Conservation (phyloP, 331 rosid genomes). For the Rhamnella rubrinervis region DNA sequence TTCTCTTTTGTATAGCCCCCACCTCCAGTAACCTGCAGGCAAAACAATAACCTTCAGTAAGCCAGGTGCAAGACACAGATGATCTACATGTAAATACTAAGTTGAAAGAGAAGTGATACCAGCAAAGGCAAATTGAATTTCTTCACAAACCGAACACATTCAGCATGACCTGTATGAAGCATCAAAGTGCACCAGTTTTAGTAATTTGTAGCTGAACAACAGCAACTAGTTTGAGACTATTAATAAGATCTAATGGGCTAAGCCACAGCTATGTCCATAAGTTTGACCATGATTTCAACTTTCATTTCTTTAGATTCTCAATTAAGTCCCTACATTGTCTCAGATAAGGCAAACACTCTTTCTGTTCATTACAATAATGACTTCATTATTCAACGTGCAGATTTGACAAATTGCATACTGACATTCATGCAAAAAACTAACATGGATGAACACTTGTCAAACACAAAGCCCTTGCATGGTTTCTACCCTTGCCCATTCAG, state of each 20-base stretch:
- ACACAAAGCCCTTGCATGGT: too few relatives aligned
- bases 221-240: slow-evolving; percentile 10
- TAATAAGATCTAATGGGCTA: not conserved
- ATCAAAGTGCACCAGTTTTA: slow-evolving; percentile 18
- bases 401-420: too few relatives aligned
- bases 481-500: too few relatives aligned
- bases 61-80: slow-evolving; percentile 19
- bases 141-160: slow-evolving; percentile 93
- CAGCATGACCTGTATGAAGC: slow-evolving; percentile 77
- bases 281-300: not conserved
- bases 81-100: not conserved
- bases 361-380: too few relatives aligned
- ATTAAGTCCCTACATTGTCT: too few relatives aligned
- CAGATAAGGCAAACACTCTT: too few relatives aligned
- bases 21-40: slow-evolving; percentile 87
- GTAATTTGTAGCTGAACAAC: slow-evolving; percentile 11
- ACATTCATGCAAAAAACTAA: too few relatives aligned
- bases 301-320: too few relatives aligned
- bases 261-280: too few relatives aligned
- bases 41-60: slow-evolving; percentile 21
- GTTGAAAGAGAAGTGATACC: slow-evolving; percentile 44
- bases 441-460: too few relatives aligned
- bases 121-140: slow-evolving; percentile 88
- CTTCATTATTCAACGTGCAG: too few relatives aligned
- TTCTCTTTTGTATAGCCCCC: slow-evolving; percentile 99